These are phyloP conservation scores for Purshia tridentata DNA, from an alignment of 306 rosid genomes.

Conservation along the genomic window DNA sequence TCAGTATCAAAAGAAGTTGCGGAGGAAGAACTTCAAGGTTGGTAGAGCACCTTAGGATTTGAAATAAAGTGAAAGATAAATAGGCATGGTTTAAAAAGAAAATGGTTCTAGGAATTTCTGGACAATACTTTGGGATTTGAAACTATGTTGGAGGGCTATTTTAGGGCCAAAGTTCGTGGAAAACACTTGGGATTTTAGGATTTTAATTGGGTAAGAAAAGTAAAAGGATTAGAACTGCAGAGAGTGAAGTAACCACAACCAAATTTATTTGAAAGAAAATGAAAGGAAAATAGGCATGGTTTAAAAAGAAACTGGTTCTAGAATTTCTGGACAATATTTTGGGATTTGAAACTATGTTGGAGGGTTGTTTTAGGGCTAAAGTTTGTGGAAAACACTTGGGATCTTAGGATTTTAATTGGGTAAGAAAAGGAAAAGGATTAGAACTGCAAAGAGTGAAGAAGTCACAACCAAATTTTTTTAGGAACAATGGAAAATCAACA, in stretches of 20 bases:
- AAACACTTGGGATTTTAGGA: not conserved
- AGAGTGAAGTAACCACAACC: not conserved
- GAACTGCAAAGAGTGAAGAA: not conserved
- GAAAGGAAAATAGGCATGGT: no score
- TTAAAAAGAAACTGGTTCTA: not conserved
- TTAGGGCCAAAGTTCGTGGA: not conserved
- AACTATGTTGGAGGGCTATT: not conserved
- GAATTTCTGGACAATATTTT: not conserved
- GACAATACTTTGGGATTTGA: not conserved
- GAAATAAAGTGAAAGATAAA: no score
- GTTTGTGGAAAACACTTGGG: not conserved
- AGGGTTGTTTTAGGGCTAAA: not conserved
- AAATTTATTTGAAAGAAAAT: not conserved
- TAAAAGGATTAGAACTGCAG: not conserved
- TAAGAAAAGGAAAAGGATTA: not conserved
- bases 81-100: not conserved
- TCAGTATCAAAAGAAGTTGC: no score
- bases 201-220: not conserved
- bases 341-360: not conserved
- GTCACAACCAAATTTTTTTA: not conserved
- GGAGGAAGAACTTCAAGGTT: no score
- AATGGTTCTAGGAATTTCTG: not conserved
- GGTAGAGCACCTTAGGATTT: not conserved
- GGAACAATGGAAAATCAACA: not conserved
- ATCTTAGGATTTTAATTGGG: not conserved